phyloP scores from a whole-genome alignment of 106 monocot species.

The Apostasia shenzhenica region DNA sequence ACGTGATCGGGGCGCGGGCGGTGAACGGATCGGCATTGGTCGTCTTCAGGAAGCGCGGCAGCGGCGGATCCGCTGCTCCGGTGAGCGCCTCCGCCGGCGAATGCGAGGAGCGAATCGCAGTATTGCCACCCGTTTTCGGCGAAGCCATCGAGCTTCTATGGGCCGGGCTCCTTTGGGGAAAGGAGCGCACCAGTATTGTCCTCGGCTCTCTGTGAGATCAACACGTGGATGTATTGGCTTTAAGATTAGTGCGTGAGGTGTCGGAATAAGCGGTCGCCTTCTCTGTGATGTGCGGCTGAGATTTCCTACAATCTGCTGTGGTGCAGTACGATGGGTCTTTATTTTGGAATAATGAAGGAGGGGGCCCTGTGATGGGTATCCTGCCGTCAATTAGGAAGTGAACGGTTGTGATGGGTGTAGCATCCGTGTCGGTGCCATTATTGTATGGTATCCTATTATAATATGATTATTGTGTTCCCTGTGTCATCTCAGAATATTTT shows the following conservation, averaged over 20 bases:
- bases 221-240: too few species aligned
- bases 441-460: not conserved
- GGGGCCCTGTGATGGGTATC: not conserved
- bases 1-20: constrained; percentile 15
- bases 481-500: not conserved
- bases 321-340: not conserved
- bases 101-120: not conserved
- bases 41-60: constrained; percentile 23
- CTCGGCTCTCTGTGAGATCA: too few species aligned
- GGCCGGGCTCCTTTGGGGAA: not conserved
- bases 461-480: not conserved
- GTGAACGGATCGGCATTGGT: constrained; percentile 24
- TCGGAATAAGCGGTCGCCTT: too few species aligned
- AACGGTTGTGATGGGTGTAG: constrained; percentile 2
- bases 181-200: too few species aligned
- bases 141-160: not conserved
- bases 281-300: not conserved
- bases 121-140: not conserved
- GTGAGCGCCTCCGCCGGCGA: not conserved
- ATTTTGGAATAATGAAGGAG: not conserved
- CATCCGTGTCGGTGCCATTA: not conserved
- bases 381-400: not conserved
- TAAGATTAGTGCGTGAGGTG: too few species aligned
- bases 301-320: not conserved
- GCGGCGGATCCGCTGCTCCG: not conserved